Base-by-base conservation (phyloP, 192 early-diverging fungal species). In the Dissophora ornata region DNA sequence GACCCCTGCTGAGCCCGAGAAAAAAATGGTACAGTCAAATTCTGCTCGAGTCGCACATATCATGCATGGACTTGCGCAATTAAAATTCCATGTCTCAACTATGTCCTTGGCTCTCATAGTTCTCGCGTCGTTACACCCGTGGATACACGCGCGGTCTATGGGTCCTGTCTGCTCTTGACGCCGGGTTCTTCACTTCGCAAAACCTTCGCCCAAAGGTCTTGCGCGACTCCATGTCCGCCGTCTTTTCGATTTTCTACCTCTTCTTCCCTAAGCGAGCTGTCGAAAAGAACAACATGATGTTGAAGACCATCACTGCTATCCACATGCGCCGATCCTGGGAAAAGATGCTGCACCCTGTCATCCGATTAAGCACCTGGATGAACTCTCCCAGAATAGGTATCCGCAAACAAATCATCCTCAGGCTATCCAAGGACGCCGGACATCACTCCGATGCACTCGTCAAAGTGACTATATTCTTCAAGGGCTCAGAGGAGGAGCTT, bases 241-340 rank as follows among this genome's bases (percentile, higher is more conserved):
- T 96, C 9, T 96, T 97, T 62, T 85, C 91, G 0, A 49, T 87
- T 11, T 91, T 92, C 52, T 98, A 98, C 63, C 78, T 98, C 28
- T 84, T 95, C 22, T 94, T 91, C 67, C 90, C 95, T 9, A 91
- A 95, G 54, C 82, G 86, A 15, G 97, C 91, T 0, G 88, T 95
- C 30, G 92, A 93, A 34, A 98, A 95, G 86, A 79, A 85, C 51
- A 84, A 94, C 38, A 90, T 91, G 44, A 88, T 95, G 38, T 58
- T 93, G 8, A 88, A 90, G 11, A 86, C 88, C 8, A 87, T 93
- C 3, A 96, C 94, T 13, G 82, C 97, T 4, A 90, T 92, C 10
- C 93, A 95, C 58, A 83, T 98, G 88, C 88, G 97, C 1, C 77
- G 85, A 0, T 92, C 91, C n/a, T 98, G 97, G 97, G 90, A 96